phyloP scores from a whole-genome alignment of 2,329 filamentous ascomycete species.

The Elsinoe necatrix region DNA sequence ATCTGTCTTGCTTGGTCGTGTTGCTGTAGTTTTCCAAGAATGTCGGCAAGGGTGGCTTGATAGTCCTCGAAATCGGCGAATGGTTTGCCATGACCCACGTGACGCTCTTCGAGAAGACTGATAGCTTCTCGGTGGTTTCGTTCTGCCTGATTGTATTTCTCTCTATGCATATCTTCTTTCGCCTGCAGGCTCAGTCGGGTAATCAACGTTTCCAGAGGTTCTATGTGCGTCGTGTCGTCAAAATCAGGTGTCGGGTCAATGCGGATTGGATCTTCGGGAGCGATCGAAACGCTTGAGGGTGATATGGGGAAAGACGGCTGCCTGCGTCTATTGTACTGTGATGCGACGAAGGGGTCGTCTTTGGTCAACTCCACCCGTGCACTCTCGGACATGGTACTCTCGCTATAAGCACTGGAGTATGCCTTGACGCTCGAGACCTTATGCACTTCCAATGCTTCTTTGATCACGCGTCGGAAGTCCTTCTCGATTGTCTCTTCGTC shows the following conservation, averaged over 20 bases:
- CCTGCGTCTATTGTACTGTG: neutral
- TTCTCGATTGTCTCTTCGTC: neutral
- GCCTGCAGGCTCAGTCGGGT: conserved; percentile 1
- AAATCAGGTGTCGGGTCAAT: conserved; percentile 9
- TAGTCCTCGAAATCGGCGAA: neutral
- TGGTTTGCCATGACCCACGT: conserved; percentile 1
- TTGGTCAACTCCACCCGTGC: neutral
- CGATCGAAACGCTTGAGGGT: neutral
- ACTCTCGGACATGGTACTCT: neutral
- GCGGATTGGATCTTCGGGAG: neutral
- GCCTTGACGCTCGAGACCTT: neutral
- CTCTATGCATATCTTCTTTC: neutral
- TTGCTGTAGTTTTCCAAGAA: conserved; percentile 1
- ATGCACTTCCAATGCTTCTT: neutral
- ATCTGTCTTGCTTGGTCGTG: conserved; percentile 5
- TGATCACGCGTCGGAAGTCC: neutral
- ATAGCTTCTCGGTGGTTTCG: conserved; percentile 6
- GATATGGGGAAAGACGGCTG: neutral
- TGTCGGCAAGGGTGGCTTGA: conserved; percentile 5
- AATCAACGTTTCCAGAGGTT: conserved; percentile 12
- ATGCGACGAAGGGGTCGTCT: neutral
- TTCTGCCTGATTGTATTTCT: conserved; percentile 9
- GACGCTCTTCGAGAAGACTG: conserved; percentile 3
- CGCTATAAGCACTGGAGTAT: neutral
- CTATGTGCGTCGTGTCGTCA: conserved; percentile 12